These are phyloP conservation scores for Oryza brachyantha DNA, from an alignment of 176 grass and related monocot species.

Conservation along the genomic window DNA sequence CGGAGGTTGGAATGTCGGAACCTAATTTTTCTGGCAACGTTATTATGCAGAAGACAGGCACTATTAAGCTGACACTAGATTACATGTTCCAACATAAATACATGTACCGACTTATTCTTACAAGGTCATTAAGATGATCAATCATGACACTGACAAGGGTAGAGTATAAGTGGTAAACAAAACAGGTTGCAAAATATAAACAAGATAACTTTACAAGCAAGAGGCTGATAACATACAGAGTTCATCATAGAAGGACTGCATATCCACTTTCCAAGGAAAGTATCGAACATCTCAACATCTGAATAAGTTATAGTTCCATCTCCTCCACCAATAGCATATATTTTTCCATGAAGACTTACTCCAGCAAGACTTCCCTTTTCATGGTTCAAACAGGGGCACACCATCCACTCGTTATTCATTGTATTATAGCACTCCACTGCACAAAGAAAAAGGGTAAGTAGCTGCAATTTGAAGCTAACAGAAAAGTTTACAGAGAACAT, in stretches of 20 bases:
- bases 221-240: conserved; percentile 35
- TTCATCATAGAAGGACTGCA: conserved; percentile 51
- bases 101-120: neutral
- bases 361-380: conserved; percentile 77
- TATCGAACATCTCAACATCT: conserved; percentile 93
- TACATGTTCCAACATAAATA: neutral
- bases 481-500: conserved; percentile 13
- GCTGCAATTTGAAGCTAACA: conserved; percentile 11
- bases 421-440: conserved; percentile 81
- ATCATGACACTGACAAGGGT: neutral
- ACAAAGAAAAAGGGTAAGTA: conserved; percentile 25
- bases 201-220: conserved; percentile 5
- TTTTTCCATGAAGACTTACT: conserved; percentile 59
- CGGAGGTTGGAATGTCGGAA: neutral
- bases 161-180: neutral
- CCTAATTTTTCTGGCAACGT: neutral
- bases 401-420: conserved; percentile 60
- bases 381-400: conserved; percentile 67
- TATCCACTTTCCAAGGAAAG: conserved; percentile 79
- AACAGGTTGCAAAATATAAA: conserved; percentile 30
- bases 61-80: neutral
- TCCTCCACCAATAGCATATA: conserved; percentile 92
- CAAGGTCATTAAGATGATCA: conserved; percentile 9
- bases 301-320: conserved; percentile 59
- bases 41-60: neutral